Evolutionary conservation across 495 filamentous ascomycete species (phyloP).

Genomic region (Apodospora peruviana): DNA sequence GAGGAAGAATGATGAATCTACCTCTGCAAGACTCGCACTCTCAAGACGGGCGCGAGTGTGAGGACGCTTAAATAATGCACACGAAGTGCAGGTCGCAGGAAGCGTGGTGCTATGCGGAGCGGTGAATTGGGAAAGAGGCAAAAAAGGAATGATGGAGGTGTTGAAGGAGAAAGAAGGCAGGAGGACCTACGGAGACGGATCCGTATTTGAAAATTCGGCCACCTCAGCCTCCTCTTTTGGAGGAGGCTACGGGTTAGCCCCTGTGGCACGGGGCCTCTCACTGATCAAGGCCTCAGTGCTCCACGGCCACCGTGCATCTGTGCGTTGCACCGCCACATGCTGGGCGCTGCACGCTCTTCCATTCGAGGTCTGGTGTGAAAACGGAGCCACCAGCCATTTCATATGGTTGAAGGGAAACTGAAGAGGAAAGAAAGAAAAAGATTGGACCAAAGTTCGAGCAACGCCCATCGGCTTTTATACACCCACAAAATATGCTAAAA

Average conservation of each 20-base stretch:
- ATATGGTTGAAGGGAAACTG: too few relatives aligned
- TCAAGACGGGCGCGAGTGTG: too few relatives aligned
- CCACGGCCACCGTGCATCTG: not conserved
- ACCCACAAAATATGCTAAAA: too few relatives aligned
- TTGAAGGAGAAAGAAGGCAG: not conserved
- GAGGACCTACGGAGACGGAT: too few relatives aligned
- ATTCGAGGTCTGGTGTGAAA: not conserved
- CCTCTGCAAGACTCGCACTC: constrained; percentile 7
- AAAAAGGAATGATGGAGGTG: constrained; percentile 2
- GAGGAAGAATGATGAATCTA: not conserved
- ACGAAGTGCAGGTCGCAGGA: not conserved
- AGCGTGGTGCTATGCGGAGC: not conserved
- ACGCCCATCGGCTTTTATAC: too few relatives aligned
- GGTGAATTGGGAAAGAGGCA: not conserved
- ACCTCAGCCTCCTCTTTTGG: constrained; percentile 22
- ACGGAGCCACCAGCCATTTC: not conserved
- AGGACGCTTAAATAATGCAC: not conserved
- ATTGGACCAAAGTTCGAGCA: too few relatives aligned
- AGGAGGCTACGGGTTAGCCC: not conserved
- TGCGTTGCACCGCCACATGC: constrained; percentile 12
- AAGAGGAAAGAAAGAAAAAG: too few relatives aligned
- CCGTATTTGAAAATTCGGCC: constrained; percentile 22
- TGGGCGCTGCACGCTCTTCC: not conserved
- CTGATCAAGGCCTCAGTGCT: constrained; percentile 2
- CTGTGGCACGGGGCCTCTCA: not conserved